These are phyloP conservation scores for Cyclanthera cordifolia DNA, from an alignment of 306 rosid species.

Conservation along the genomic window DNA sequence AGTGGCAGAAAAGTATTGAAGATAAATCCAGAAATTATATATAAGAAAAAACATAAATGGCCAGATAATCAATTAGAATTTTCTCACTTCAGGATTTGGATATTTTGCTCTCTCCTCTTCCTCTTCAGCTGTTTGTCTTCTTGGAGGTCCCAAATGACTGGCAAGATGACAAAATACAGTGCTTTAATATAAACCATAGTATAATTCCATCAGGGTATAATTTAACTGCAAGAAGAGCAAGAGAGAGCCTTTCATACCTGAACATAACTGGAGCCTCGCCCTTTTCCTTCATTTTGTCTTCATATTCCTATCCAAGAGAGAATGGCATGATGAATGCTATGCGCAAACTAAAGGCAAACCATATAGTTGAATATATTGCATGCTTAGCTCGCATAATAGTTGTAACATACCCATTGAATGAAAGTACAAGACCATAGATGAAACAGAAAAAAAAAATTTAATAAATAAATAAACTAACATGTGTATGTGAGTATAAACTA, in stretches of 20 bases:
- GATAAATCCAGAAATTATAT: background rate
- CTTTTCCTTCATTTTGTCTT: constrained; percentile 81
- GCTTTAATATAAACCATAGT: constrained; percentile 24
- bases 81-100: constrained; percentile 76
- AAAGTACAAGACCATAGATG: background rate
- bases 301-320: constrained; percentile 63
- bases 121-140: constrained; percentile 75
- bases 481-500: background rate
- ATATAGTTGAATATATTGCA: background rate
- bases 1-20: background rate
- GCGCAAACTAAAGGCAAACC: background rate
- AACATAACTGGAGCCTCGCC: constrained; percentile 96
- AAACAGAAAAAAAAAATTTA: background rate
- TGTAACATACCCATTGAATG: background rate
- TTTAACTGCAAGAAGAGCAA: constrained; percentile 9
- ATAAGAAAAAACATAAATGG: background rate
- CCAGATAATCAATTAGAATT: background rate
- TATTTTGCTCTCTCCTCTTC: constrained; percentile 87
- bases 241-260: constrained; percentile 42
- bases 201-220: background rate
- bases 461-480: background rate
- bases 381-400: background rate
- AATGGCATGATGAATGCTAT: constrained; percentile 11
- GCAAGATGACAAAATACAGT: constrained; percentile 27
- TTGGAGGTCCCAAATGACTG: constrained; percentile 96